Base-by-base conservation (phyloP, 192 early-diverging fungal genomes). In the Coemansia sp. region DNA sequence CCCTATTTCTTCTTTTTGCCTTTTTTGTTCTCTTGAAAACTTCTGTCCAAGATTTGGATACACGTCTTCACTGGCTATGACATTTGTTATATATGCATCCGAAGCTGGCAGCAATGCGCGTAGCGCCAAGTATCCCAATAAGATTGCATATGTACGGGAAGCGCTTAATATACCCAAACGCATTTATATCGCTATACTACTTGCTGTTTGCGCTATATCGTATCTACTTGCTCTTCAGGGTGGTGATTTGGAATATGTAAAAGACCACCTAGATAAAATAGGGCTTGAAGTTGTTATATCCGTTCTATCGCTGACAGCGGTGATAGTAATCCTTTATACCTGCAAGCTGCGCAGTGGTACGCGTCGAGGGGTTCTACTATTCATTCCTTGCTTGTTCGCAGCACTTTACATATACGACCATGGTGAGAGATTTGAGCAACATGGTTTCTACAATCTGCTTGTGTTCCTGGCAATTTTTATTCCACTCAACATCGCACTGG, bases 361-460 rank as follows among this genome's bases (percentile, higher is more conserved):
- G 18, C 84, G 61, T 10, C 47, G 49, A 24, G 38, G 21, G 34
- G 68, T 47, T 27, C 25, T 64, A 9, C 24, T 60, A 18, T 26
- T 41, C 14, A 62, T 65, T 14, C 21, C 31, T 5, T 58, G 27
- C 51, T 69, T 58, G 4, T 73, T 41, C 25, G 48, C 25, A 9
- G 58, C 56, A 12, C 62, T 85, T 38, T 84, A 85, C 56, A 55
- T 48, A 7, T 85, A 82, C 66, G 84, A 85, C 62, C 80, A 84
- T 22, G 84, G 84, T 49, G 84, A 85, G 49, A 60, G 77, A n/a
- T 85, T 85, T 49, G 80, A 85, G 38, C 30, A 69, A 9, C 84
- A 85, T 49, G 84, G 84, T 0, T 79, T 83, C 30, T 85, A 85
- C 67, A 85, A 85, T 27, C 47, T 85, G 60, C 69, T 85, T 3